These are phyloP conservation scores for Fusarium heterosporum DNA, from an alignment of 2,329 filamentous ascomycete genomes.

Conservation along the genomic window DNA sequence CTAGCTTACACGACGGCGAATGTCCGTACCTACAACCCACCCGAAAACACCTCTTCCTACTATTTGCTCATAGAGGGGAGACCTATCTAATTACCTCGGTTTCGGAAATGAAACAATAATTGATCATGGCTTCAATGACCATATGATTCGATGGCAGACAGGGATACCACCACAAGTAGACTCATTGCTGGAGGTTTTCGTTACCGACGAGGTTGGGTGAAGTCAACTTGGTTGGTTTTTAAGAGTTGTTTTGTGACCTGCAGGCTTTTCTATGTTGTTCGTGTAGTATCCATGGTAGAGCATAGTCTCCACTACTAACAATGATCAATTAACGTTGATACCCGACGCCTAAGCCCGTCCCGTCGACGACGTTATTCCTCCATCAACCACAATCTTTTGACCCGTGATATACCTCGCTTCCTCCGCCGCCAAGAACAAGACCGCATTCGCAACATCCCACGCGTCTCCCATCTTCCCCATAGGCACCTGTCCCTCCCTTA, in stretches of 20 bases:
- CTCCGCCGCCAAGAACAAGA: slow-evolving; percentile 67
- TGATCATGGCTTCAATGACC: neutral
- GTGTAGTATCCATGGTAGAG: neutral
- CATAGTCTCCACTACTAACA: neutral
- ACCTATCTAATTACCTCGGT: no score
- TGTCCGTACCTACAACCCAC: neutral
- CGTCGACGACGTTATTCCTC: slow-evolving; percentile 57
- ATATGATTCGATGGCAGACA: neutral
- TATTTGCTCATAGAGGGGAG: no score
- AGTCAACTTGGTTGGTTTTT: no score
- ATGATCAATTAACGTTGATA: fast-evolving
- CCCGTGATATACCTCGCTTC: slow-evolving; percentile 72
- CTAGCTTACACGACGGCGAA: neutral
- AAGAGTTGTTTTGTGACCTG: no score
- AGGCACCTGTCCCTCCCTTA: slow-evolving; percentile 67
- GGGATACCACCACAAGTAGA: no score
- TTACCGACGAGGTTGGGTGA: no score
- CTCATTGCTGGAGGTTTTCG: no score
- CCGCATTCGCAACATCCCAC: slow-evolving; percentile 69
- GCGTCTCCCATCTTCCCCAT: slow-evolving; percentile 70
- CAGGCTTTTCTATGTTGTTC: no score
- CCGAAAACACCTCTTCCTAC: neutral
- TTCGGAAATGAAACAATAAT: no score
- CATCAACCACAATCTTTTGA: slow-evolving; percentile 63
- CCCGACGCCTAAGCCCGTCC: slow-evolving; percentile 39